Conservation (phyloP, 768 basidiomycete genomes). For the Mrakia frigida region DNA sequence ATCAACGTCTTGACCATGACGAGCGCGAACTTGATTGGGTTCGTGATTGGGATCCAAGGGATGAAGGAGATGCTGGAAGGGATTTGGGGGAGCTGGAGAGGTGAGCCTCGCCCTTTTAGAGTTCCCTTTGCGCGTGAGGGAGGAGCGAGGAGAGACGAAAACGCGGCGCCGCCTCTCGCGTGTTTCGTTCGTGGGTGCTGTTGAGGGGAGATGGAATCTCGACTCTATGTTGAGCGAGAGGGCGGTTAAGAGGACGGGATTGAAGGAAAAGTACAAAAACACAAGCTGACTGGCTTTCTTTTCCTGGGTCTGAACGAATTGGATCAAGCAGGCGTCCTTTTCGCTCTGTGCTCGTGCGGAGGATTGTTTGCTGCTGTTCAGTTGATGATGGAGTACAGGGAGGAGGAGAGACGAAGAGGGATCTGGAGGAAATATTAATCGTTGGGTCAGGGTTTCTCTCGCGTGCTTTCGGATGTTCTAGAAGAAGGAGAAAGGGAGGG, state of each 20-base stretch:
- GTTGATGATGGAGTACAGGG: constrained; percentile 92
- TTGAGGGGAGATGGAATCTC: too few species aligned
- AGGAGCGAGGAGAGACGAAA: neutral
- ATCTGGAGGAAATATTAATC: constrained; percentile 49
- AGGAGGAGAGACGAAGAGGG: constrained; percentile 65
- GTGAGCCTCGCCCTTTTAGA: neutral
- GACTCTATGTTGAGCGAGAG: too few species aligned
- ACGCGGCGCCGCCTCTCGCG: too few species aligned
- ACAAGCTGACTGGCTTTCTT: constrained; percentile 50
- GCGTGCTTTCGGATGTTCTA: neutral
- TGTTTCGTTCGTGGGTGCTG: too few species aligned
- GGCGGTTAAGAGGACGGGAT: too few species aligned
- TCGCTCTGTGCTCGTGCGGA: neutral
- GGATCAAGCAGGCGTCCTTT: constrained; percentile 35
- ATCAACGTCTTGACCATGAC: constrained; percentile 84
- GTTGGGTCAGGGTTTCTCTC: neutral
- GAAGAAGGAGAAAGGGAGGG: neutral
- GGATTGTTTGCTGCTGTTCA: constrained; percentile 73
- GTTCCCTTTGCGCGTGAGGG: neutral
- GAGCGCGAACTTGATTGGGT: constrained; percentile 87
- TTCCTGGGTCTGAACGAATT: constrained; percentile 54
- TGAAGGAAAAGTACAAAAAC: too few species aligned
- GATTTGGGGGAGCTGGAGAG: constrained; percentile 48
- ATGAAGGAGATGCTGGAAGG: constrained; percentile 59
- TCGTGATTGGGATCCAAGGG: constrained; percentile 83